phyloP scores from a whole-genome alignment of 2,329 filamentous ascomycete species.

The Aspergillus transmontanensis region DNA sequence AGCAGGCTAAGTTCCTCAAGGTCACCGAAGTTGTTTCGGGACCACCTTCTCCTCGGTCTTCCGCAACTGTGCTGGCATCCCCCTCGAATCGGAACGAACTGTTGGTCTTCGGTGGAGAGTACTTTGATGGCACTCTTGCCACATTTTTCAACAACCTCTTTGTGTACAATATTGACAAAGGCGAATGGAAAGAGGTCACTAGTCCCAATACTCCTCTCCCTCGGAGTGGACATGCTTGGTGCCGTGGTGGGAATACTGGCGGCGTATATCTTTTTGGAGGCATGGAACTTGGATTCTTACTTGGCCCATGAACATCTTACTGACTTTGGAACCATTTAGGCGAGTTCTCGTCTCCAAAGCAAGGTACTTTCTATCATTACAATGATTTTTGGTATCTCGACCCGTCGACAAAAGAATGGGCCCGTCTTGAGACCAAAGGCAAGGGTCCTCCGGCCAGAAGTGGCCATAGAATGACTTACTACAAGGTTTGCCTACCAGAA shows the following conservation, averaged over 20 bases:
- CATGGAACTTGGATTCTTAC: constrained; percentile 16
- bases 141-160: constrained; percentile 69
- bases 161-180: constrained; percentile 74
- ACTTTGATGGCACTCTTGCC: constrained; percentile 88
- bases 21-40: constrained; percentile 77
- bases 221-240: constrained; percentile 92
- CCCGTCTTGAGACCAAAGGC: constrained; percentile 73
- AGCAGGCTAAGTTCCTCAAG: constrained; percentile 92
- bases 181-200: constrained; percentile 89
- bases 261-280: constrained; percentile 89
- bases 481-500: constrained; percentile 57
- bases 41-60: constrained; percentile 77
- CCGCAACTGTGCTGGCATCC: constrained; percentile 79
- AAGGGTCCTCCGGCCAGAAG: constrained; percentile 81
- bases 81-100: constrained; percentile 86
- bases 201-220: constrained; percentile 90
- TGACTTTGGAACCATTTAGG: constrained; percentile 41
- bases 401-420: constrained; percentile 84
- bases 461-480: constrained; percentile 94
- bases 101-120: constrained; percentile 91
- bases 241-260: constrained; percentile 79
- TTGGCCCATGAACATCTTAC: neutral
- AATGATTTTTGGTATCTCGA: constrained; percentile 97
- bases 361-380: constrained; percentile 98
- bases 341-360: constrained; percentile 94